Evolutionary conservation across 2,329 filamentous ascomycete genomes (phyloP).

Genomic region (Beauveria bassiana): DNA sequence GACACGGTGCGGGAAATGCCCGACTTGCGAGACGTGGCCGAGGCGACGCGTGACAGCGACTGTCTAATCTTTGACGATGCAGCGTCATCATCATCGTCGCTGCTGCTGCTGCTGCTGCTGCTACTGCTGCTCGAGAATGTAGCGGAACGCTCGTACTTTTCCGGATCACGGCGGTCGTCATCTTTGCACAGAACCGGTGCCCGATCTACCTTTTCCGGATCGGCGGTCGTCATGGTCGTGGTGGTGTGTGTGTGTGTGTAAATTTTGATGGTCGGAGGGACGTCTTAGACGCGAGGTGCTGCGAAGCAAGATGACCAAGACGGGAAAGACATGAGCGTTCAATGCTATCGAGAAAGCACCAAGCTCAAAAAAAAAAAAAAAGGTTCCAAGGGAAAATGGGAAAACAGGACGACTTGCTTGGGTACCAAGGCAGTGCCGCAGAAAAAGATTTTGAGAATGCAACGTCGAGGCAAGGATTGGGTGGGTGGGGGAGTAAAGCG

Average conservation of each 20-base stretch:
- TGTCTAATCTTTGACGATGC: background rate
- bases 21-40: background rate
- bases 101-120: too few relatives aligned
- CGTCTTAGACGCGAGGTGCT: background rate
- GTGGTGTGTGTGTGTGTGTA: background rate
- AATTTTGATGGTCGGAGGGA: background rate
- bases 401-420: background rate
- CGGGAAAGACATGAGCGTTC: background rate
- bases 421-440: background rate
- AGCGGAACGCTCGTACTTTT: constrained; percentile 2
- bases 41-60: constrained; percentile 1
- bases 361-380: too few relatives aligned
- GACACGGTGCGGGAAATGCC: constrained; percentile 27
- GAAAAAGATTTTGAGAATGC: background rate
- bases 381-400: background rate
- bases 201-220: background rate
- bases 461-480: background rate
- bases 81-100: background rate
- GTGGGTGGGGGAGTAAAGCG: background rate
- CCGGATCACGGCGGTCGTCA: background rate
- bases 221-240: background rate
- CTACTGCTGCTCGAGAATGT: background rate
- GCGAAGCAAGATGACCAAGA: background rate
- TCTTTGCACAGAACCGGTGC: background rate
- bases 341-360: background rate